Percentiles rank a stretch among this genome's conserved stretches.
Evolutionary conservation across 306 rosid species (phyloP).

Genomic region (Lupinus albus): DNA sequence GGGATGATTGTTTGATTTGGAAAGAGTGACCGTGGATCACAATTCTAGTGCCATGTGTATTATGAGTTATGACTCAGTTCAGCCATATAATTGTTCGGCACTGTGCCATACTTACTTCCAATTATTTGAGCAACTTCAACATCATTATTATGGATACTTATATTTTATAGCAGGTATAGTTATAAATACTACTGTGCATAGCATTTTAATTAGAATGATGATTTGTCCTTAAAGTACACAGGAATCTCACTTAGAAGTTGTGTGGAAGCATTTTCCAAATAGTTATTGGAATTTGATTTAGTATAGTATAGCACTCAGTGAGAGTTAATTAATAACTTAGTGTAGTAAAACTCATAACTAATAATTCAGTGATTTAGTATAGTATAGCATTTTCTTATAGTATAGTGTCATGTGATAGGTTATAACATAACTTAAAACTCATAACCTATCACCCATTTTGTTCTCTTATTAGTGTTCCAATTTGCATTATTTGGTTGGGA

Average conservation of each 20-base stretch:
- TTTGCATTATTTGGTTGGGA: conserved; percentile 34
- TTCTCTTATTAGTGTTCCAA: too few species aligned
- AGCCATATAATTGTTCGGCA: background rate
- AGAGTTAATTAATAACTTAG: too few species aligned
- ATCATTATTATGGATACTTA: background rate
- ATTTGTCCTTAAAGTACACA: too few species aligned
- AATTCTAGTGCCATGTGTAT: conserved; percentile 13
- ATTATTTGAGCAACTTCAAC: conserved; percentile 25
- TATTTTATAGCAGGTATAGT: too few species aligned
- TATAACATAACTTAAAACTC: too few species aligned
- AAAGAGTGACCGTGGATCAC: conserved; percentile 30
- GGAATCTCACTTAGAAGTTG: background rate
- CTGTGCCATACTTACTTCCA: background rate
- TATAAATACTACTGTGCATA: too few species aligned
- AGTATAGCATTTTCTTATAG: too few species aligned
- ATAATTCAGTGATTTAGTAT: too few species aligned
- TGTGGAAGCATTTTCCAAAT: background rate
- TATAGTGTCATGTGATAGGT: too few species aligned
- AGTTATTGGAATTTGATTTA: background rate
- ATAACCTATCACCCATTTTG: too few species aligned
- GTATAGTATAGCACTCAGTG: background rate
- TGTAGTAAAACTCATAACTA: too few species aligned
- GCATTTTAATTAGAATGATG: too few species aligned
- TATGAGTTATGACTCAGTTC: conserved; percentile 1
- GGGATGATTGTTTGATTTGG: background rate